Evolutionary conservation across 2,329 filamentous ascomycete species (phyloP).

Genomic region (Trichophyton simii): DNA sequence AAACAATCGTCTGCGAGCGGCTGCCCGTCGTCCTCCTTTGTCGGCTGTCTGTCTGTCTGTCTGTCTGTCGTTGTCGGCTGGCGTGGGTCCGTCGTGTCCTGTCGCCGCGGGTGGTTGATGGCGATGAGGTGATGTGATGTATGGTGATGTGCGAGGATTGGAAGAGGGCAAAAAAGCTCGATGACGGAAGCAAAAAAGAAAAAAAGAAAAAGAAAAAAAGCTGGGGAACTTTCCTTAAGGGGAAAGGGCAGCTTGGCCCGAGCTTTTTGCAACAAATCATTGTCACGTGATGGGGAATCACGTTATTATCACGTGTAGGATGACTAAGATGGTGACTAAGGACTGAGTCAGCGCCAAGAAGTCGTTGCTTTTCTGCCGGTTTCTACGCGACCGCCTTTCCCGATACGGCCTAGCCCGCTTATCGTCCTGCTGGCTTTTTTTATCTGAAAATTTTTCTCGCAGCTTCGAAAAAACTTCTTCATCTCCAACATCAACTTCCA

Average conservation of each 20-base stretch:
- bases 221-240: not conserved
- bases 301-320: not conserved
- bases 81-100: not conserved
- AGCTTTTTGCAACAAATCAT: not conserved
- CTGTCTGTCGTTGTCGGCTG: not conserved
- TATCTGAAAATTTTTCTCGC: slow-evolving; percentile 13
- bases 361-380: not conserved
- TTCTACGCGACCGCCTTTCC: slow-evolving; percentile 7
- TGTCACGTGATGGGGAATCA: not conserved
- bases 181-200: not conserved
- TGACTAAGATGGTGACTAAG: not conserved
- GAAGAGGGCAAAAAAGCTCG: not conserved
- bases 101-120: not conserved
- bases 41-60: not conserved
- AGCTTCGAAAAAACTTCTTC: slow-evolving; percentile 17
- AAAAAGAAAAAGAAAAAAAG: not conserved
- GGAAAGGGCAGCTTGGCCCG: not conserved
- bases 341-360: not conserved
- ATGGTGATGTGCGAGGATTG: too few relatives aligned
- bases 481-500: slow-evolving; percentile 13
- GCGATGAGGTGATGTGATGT: too few relatives aligned
- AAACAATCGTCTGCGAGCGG: not conserved
- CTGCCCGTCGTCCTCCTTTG: not conserved
- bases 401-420: slow-evolving; percentile 1
- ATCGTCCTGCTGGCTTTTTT: slow-evolving; percentile 3